Conservation (phyloP, 257 asterid genomes). For the Cruciata laevipes region DNA sequence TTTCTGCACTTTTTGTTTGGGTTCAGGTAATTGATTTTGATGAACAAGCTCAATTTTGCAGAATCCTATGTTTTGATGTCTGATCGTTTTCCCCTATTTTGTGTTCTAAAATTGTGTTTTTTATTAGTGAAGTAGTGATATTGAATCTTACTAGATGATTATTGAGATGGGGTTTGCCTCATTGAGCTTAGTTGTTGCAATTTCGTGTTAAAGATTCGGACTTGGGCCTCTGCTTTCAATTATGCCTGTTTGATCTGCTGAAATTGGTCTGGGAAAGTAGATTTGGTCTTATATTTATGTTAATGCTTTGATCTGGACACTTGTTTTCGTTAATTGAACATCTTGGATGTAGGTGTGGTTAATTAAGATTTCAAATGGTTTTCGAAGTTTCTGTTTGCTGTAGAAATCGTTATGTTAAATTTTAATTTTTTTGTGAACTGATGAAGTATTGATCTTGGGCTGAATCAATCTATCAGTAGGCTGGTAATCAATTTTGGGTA, state of each 20-base stretch:
- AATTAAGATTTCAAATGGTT: not conserved
- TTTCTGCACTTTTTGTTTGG: not conserved
- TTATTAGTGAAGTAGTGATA: not conserved
- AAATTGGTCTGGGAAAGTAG: not conserved
- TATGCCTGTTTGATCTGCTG: conserved; percentile 14
- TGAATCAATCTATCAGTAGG: not conserved
- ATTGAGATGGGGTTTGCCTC: conserved; percentile 3
- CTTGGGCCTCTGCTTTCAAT: not conserved
- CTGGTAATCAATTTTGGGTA: conserved; percentile 4
- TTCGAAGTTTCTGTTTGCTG: not conserved
- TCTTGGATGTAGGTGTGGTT: not conserved
- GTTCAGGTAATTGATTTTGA: conserved; percentile 11
- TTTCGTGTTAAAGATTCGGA: conserved; percentile 1
- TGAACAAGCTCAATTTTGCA: conserved; percentile 3
- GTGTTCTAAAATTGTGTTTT: not conserved
- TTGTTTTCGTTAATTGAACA: not conserved
- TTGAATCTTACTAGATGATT: conserved; percentile 1
- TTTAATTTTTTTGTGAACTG: not conserved
- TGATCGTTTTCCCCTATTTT: not conserved
- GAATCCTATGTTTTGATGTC: not conserved
- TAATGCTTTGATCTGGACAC: not conserved
- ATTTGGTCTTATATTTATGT: not conserved
- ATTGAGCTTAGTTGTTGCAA: conserved; percentile 5
- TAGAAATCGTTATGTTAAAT: not conserved
- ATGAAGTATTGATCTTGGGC: conserved; percentile 3